phyloP scores from a whole-genome alignment of 2,329 filamentous ascomycete genomes.

The Teratosphaeria gauchensis region DNA sequence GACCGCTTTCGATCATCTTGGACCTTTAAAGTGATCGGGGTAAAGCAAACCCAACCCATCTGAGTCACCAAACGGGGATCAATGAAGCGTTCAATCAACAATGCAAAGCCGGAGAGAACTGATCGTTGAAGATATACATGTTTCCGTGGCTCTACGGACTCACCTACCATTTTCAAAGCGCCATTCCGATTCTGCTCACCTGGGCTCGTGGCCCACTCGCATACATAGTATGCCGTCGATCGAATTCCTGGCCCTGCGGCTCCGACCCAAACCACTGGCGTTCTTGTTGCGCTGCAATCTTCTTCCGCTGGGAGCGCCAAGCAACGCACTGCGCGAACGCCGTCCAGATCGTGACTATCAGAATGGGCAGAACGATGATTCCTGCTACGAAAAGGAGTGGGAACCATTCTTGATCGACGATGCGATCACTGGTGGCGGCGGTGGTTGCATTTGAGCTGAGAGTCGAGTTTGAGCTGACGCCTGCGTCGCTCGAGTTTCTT shows the following conservation, averaged over 20 bases:
- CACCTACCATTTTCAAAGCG: background rate
- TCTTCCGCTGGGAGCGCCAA: background rate
- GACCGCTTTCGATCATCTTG: no score
- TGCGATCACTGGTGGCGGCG: background rate
- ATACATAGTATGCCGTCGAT: background rate
- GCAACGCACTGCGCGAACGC: background rate
- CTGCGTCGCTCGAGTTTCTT: background rate
- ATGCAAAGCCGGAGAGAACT: no score
- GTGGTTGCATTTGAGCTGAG: background rate
- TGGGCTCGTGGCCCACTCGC: background rate
- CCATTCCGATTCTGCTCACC: background rate
- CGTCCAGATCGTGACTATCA: background rate
- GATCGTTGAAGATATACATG: no score
- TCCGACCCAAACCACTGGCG: background rate
- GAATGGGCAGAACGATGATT: background rate
- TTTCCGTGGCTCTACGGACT: no score
- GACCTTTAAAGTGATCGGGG: no score
- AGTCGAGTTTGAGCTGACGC: background rate
- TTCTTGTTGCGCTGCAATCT: background rate
- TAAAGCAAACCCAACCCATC: no score
- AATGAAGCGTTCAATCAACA: no score
- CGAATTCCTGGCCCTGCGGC: background rate
- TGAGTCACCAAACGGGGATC: no score
- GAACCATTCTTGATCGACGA: background rate
- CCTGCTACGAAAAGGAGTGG: background rate